Base-by-base conservation (phyloP, 768 basidiomycete species). In the Leccinum sublutescens region DNA sequence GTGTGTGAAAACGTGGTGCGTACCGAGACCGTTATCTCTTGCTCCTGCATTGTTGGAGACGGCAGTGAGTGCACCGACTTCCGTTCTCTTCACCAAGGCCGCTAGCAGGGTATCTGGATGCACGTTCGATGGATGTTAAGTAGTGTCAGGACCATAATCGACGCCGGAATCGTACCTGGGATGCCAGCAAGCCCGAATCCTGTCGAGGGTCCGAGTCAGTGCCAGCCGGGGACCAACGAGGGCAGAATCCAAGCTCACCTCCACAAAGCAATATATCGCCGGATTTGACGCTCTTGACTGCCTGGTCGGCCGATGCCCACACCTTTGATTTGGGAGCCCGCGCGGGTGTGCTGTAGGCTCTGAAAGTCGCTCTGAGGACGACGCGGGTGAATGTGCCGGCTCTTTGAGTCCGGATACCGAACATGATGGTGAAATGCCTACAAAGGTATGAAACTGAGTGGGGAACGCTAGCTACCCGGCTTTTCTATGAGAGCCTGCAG, bases 151-250 rank as follows among this genome's bases (percentile, higher is more conserved):
- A 11, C 29, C n/a, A 21, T 4, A 17, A 23, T 17, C 31, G 36
- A 49, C n/a, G 21, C 40, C 12, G 2, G 29, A 15, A 48, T 50
- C 77, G 45, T 49, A 91, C 91, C 89, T 67, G 94, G 93, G 50
- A 93, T 89, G 31, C 94, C 95, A 64, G 91, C 91, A 54, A 92
- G 77, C 49, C 94, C 94, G 67, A 97, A 97, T 27, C 94, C 93
- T 93, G 66, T 15, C 43, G 10, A 66, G 31, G 49, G 33, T 40
- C n/a, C 17, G 54, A 48, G 55, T 11, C 21, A 57, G 47, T 17
- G 12, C 40, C 23, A 29, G 12, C 19, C 19, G 0, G n/a, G 52
- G 23, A 19, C 36, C n/a, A 50, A 31, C 23, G 48, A 15, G 5
- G 2, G 2, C 19, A 12, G 49, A 58, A 59, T 8, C 2, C 17